phyloP scores from a whole-genome alignment of 805 yeast species.

The Lipomyces sp. region DNA sequence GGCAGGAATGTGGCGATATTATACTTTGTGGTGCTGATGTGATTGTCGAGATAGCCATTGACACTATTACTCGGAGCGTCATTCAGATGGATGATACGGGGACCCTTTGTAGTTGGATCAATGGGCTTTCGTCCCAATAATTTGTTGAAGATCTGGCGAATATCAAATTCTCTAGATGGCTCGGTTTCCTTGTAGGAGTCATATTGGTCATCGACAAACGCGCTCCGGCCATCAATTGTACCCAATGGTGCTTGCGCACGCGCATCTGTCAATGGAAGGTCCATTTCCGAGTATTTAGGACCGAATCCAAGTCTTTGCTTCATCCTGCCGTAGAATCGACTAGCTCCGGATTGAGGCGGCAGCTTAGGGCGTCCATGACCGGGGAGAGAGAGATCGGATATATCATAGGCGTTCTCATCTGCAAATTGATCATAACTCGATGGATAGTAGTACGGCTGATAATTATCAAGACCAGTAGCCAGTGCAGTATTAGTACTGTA shows the following conservation, averaged over 20 bases:
- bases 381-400: background rate
- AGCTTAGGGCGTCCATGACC: constrained; percentile 15
- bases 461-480: constrained; percentile 21
- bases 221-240: constrained; percentile 10
- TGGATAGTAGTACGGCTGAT: constrained; percentile 35
- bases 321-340: constrained; percentile 27
- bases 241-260: constrained; percentile 20
- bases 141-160: constrained; percentile 15
- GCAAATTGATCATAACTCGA: constrained; percentile 3
- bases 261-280: constrained; percentile 32
- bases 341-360: constrained; percentile 17
- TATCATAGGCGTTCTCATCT: background rate
- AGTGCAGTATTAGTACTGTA: background rate
- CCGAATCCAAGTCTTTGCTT: constrained; percentile 30
- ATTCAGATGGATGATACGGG: constrained; percentile 71
- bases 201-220: background rate
- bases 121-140: constrained; percentile 41
- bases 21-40: constrained; percentile 93
- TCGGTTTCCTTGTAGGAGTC: background rate
- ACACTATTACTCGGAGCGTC: constrained; percentile 60
- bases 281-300: constrained; percentile 29
- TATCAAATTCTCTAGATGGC: constrained; percentile 21
- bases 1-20: constrained; percentile 92
- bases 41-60: constrained; percentile 72
- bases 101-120: constrained; percentile 50